These are phyloP conservation scores for Asterochloris erici DNA, from an alignment of 139 green algal species.

Conservation along the genomic window DNA sequence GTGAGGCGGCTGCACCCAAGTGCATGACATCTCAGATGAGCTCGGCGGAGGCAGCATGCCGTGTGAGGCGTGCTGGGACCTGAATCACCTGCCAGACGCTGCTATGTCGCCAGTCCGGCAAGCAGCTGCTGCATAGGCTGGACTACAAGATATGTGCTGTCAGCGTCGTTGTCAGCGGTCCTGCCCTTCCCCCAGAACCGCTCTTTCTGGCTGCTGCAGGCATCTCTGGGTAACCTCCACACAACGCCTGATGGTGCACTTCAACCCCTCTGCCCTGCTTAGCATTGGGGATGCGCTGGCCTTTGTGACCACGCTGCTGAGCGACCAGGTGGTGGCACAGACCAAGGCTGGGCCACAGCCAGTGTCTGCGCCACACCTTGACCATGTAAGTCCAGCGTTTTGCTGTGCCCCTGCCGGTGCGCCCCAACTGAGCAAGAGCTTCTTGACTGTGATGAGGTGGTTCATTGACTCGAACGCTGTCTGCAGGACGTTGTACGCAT, in stretches of 20 bases:
- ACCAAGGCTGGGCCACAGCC: background rate
- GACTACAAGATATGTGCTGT: background rate
- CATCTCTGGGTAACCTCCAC: slow-evolving; percentile 57
- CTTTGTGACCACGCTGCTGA: slow-evolving; percentile 37
- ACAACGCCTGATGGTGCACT: slow-evolving; percentile 63
- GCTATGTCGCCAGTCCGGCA: background rate
- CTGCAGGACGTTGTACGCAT: background rate
- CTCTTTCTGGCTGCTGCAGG: slow-evolving; percentile 32
- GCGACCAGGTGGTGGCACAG: background rate
- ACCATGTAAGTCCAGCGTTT: background rate
- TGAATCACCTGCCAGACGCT: no score
- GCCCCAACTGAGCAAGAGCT: background rate
- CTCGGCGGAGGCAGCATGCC: no score
- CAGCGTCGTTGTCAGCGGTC: background rate
- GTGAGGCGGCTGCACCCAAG: background rate
- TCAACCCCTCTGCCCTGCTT: slow-evolving; percentile 75
- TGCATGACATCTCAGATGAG: no score
- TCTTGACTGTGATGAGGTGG: background rate
- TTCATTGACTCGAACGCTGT: background rate
- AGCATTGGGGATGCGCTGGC: slow-evolving; percentile 65
- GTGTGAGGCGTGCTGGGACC: no score
- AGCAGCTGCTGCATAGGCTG: background rate
- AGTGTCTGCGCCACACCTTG: slow-evolving; percentile 1
- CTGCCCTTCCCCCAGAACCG: background rate
- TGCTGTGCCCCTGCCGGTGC: background rate